Conservation (phyloP, 164 flowering plant species). For the Vitis vinifera region DNA sequence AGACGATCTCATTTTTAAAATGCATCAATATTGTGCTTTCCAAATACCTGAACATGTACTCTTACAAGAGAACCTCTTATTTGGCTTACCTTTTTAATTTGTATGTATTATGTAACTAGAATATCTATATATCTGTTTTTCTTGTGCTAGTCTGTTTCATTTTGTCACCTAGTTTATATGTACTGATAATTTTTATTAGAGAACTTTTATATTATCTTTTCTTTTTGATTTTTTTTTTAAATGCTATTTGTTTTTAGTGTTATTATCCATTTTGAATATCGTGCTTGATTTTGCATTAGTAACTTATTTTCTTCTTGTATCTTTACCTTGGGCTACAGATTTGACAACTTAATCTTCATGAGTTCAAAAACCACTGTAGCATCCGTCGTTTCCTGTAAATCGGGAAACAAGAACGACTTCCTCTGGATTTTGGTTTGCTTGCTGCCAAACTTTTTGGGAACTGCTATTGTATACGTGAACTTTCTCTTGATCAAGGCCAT, state of each 20-base stretch:
- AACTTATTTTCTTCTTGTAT: neutral
- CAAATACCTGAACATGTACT: too few species aligned
- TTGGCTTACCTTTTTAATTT: too few species aligned
- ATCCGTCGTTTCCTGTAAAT: constrained; percentile 78
- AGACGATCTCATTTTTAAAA: too few species aligned
- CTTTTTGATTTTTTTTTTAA: neutral
- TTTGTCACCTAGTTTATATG: too few species aligned
- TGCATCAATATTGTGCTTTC: too few species aligned
- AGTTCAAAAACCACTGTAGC: constrained; percentile 61
- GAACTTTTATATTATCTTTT: too few species aligned
- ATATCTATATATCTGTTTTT: too few species aligned
- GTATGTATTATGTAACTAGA: too few species aligned
- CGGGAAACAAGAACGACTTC: constrained; percentile 75
- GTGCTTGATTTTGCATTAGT: neutral
- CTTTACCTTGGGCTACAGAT: constrained; percentile 37
- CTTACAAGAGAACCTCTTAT: too few species aligned
- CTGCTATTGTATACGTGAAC: constrained; percentile 40
- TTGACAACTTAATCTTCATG: constrained; percentile 68
- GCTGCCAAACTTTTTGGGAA: constrained; percentile 66
- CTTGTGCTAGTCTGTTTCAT: too few species aligned
- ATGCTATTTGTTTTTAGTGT: neutral
- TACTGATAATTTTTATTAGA: too few species aligned
- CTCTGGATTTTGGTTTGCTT: constrained; percentile 69
- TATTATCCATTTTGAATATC: neutral
- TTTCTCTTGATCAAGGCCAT: constrained; percentile 63